Conservation (phyloP, 2,329 filamentous ascomycete genomes). For the Orbilia javanica region DNA sequence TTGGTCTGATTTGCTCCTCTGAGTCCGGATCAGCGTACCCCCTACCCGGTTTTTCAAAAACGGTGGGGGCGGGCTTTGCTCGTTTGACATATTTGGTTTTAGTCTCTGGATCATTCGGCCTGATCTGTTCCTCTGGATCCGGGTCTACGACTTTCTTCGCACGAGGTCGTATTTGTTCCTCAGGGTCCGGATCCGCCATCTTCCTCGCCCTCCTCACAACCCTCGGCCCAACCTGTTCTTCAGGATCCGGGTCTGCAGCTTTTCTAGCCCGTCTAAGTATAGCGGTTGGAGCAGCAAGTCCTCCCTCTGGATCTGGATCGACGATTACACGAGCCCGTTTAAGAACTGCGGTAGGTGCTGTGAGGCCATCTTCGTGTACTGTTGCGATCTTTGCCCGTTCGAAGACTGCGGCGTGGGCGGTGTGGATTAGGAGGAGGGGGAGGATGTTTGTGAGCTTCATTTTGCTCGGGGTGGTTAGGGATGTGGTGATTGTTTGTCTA, state of each 20-base stretch:
- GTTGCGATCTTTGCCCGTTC: neutral
- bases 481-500: neutral
- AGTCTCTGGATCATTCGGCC: neutral
- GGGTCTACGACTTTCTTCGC: neutral
- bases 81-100: neutral
- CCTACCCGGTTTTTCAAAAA: neutral
- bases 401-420: constrained; percentile 9
- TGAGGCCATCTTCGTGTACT: neutral
- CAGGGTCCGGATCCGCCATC: neutral
- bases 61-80: neutral
- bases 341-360: neutral
- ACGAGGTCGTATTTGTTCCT: neutral
- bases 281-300: neutral
- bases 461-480: neutral
- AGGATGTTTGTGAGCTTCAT: constrained; percentile 21
- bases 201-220: neutral
- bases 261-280: neutral
- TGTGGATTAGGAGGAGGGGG: constrained; percentile 1
- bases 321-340: too few species aligned
- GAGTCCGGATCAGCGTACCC: neutral
- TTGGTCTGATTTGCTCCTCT: neutral
- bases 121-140: neutral
- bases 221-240: neutral
- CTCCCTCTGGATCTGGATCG: constrained; percentile 1
- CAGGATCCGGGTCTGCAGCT: constrained; percentile 1